Base-by-base conservation (phyloP, 768 basidiomycete species). In the Cantharellus cinnabarinus region DNA sequence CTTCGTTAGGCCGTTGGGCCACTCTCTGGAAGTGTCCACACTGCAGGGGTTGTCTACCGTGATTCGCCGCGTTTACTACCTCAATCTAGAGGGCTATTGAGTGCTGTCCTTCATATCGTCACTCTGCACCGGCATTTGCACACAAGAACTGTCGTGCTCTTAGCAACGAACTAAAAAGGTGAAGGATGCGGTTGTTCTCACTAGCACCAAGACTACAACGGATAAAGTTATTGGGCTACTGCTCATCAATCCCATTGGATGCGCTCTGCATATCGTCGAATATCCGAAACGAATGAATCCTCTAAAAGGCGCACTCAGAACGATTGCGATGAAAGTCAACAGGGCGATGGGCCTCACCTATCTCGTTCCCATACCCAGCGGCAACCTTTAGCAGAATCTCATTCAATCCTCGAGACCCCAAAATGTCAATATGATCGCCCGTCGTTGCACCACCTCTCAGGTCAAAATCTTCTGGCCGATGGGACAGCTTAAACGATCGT, bases 321-420 rank as follows among this genome's bases (percentile, higher is more conserved):
- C 37, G 56, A 10, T 57, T 40, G 5, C 42, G 38, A 15, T 15
- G 10, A 39, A 14, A 57, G 40, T 5, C 38, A 57, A 57, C 35
- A 14, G 41, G 5, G 10, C 38, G 37, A 29, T 29, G 20, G 20
- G 20, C 20, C 56, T 15, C 14, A 57, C 56, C 56, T 39, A 91
- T 72, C 65, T 88, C 81, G 60, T 85, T 70, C 2, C 82, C 85
- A 10, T 75, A 78, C 0, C 94, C 94, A 3, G 89, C 83, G 39
- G 84, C 93, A 4, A 95, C 83, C 69, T 89, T 83, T 39, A 95
- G 69, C 59, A 98, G 78, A n/a, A 95, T 80, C 67, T 90, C 86
- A 68, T 94, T 98, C 60, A 97, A 66, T 7, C 77, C 76, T 0
- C 80, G 83, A 5, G 87, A 83, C 4, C 93, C 80, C 41, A 80